Evolutionary conservation across 1,139 yeast genomes (phyloP).

Genomic region (Pichia sp.): DNA sequence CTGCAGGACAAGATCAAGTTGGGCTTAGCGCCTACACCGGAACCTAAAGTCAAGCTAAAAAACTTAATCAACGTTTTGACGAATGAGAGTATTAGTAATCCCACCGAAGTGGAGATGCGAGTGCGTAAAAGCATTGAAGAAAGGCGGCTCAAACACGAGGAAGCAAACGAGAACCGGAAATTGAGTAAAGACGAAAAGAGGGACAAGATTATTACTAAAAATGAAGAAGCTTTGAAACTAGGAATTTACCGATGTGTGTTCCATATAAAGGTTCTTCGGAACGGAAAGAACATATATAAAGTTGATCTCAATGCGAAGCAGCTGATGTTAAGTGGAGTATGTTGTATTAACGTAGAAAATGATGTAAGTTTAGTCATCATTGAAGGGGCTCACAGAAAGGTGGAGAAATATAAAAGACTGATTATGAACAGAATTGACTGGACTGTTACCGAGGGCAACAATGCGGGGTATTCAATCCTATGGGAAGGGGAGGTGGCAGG

Average conservation of each 20-base stretch:
- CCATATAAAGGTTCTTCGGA: slow-evolving; percentile 42
- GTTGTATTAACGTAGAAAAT: slow-evolving; percentile 39
- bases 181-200: slow-evolving; percentile 50
- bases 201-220: slow-evolving; percentile 25
- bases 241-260: slow-evolving; percentile 59
- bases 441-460: slow-evolving; percentile 37
- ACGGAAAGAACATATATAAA: slow-evolving; percentile 64
- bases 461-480: slow-evolving; percentile 44
- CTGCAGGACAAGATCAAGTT: slow-evolving; percentile 69
- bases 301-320: slow-evolving; percentile 77
- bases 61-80: slow-evolving; percentile 83
- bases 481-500: slow-evolving; percentile 73
- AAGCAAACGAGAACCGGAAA: slow-evolving; percentile 53
- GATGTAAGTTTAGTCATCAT: slow-evolving; percentile 53
- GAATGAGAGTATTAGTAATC: slow-evolving; percentile 82
- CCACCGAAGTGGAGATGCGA: slow-evolving; percentile 72
- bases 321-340: slow-evolving; percentile 53
- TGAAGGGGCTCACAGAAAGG: slow-evolving; percentile 61
- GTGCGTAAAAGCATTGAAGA: slow-evolving; percentile 65
- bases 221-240: slow-evolving; percentile 34
- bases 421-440: slow-evolving; percentile 61
- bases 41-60: slow-evolving; percentile 76
- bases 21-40: slow-evolving; percentile 84
- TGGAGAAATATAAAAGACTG: slow-evolving; percentile 55
- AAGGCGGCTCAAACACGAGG: slow-evolving; percentile 53